These are phyloP conservation scores for Crithidia fasciculata DNA, from an alignment of 208 protist genomes.

Conservation along the genomic window DNA sequence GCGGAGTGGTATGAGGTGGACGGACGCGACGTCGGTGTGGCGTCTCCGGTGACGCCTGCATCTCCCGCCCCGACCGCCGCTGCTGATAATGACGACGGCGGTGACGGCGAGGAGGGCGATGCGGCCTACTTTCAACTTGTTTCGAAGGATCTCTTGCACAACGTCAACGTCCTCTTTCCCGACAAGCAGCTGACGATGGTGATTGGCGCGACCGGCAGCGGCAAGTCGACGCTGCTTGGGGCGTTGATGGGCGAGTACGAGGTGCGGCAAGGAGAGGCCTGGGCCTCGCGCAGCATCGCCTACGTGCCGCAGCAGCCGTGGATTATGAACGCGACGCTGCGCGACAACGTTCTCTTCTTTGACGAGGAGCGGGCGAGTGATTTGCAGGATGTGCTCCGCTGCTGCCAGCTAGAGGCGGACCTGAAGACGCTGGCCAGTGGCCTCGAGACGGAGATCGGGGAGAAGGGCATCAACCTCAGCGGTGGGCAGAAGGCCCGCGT, in stretches of 20 bases:
- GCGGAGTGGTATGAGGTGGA: slow-evolving; percentile 32
- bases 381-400: slow-evolving; percentile 51
- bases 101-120: slow-evolving; percentile 15
- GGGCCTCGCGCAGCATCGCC: slow-evolving; percentile 54
- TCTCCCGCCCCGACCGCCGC: neutral
- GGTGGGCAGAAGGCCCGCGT: slow-evolving; percentile 92
- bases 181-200: slow-evolving; percentile 55
- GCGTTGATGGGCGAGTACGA: slow-evolving; percentile 49
- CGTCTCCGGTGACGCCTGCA: neutral
- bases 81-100: neutral
- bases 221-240: slow-evolving; percentile 76
- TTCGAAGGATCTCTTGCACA: slow-evolving; percentile 46
- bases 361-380: slow-evolving; percentile 44
- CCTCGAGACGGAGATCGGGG: slow-evolving; percentile 89
- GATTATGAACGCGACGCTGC: slow-evolving; percentile 92
- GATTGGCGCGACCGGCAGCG: slow-evolving; percentile 72
- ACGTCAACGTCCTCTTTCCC: slow-evolving; percentile 48
- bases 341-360: slow-evolving; percentile 94
- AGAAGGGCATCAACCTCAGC: slow-evolving; percentile 89
- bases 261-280: slow-evolving; percentile 43
- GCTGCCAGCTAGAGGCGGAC: slow-evolving; percentile 87
- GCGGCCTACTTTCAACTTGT: slow-evolving; percentile 33
- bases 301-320: slow-evolving; percentile 93
- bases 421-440: slow-evolving; percentile 78
- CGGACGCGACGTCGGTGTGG: neutral